These are phyloP conservation scores for Magnaporthiopsis rhizophila DNA, from an alignment of 2,329 filamentous ascomycete genomes.

Conservation along the genomic window DNA sequence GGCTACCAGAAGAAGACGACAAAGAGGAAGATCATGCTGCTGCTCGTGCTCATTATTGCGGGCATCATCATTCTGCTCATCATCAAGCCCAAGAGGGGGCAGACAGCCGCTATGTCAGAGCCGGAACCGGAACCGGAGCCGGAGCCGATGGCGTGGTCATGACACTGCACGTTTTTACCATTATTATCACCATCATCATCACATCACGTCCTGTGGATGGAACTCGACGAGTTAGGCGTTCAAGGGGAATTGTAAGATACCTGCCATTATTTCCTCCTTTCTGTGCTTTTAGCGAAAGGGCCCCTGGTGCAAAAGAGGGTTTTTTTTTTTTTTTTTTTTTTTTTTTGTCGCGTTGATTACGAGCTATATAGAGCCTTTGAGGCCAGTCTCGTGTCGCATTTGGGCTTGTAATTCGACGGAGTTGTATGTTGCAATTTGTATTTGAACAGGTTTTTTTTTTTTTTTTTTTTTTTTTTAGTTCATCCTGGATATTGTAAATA, in stretches of 20 bases:
- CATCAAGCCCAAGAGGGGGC: slow-evolving; percentile 60
- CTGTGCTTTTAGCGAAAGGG: background rate
- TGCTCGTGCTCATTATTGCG: slow-evolving; percentile 76
- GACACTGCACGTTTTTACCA: background rate
- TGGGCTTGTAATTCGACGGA: background rate
- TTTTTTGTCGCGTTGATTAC: background rate
- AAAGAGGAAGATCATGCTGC: slow-evolving; percentile 85
- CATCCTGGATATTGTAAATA: background rate
- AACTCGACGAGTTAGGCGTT: background rate
- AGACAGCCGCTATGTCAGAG: slow-evolving; percentile 18
- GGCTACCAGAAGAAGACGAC: slow-evolving; percentile 83
- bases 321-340: background rate
- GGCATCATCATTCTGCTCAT: slow-evolving; percentile 80
- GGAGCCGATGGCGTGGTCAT: slow-evolving; percentile 13
- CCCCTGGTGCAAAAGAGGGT: background rate
- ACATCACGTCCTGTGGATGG: background rate
- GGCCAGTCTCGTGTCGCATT: background rate
- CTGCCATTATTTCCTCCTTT: background rate
- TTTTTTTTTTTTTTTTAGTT: background rate
- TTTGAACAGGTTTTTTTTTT: no score
- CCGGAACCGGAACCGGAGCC: slow-evolving; percentile 3
- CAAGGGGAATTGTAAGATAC: background rate
- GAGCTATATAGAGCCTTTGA: background rate
- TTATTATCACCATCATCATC: background rate
- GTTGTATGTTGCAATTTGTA: background rate